Evolutionary conservation across 345 rosid species (phyloP).

Genomic region (Eucalyptus curtisii): DNA sequence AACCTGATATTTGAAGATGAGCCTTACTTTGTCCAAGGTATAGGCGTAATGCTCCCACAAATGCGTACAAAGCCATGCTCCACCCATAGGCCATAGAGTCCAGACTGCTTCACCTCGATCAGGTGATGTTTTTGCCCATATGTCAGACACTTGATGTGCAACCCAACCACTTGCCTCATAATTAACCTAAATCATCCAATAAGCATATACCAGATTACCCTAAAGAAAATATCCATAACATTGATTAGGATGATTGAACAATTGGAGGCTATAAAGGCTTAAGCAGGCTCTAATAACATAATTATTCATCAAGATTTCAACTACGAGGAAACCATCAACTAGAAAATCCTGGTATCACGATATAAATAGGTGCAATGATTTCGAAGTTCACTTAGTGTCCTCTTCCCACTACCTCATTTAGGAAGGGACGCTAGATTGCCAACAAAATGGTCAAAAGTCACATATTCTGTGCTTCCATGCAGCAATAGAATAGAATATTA

Average conservation of each 20-base stretch:
- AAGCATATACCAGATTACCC: not conserved
- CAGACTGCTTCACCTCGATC: slow-evolving; percentile 75
- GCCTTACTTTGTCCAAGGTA: slow-evolving; percentile 73
- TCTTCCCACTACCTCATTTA: not conserved
- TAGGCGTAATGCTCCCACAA: slow-evolving; percentile 90
- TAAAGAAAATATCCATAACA: not conserved
- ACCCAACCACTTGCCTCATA: slow-evolving; percentile 89
- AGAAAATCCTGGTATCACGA: not conserved
- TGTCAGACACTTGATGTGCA: slow-evolving; percentile 74
- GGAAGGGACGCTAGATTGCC: not conserved
- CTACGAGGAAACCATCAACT: not conserved
- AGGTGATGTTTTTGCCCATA: slow-evolving; percentile 95
- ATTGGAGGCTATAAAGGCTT: not conserved
- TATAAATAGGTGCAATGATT: not conserved
- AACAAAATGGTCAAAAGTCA: not conserved
- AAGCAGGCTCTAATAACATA: not conserved
- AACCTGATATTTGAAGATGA: not conserved
- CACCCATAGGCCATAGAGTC: slow-evolving; percentile 99
- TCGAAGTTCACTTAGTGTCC: not conserved
- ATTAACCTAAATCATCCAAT: slow-evolving; percentile 42
- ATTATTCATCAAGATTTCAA: not conserved
- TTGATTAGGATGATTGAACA: not conserved
- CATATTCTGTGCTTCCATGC: not conserved
- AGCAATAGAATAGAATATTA: not conserved
- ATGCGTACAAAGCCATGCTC: slow-evolving; percentile 95